Conservation (phyloP, 345 rosid species). For the Pugionium cornutum region DNA sequence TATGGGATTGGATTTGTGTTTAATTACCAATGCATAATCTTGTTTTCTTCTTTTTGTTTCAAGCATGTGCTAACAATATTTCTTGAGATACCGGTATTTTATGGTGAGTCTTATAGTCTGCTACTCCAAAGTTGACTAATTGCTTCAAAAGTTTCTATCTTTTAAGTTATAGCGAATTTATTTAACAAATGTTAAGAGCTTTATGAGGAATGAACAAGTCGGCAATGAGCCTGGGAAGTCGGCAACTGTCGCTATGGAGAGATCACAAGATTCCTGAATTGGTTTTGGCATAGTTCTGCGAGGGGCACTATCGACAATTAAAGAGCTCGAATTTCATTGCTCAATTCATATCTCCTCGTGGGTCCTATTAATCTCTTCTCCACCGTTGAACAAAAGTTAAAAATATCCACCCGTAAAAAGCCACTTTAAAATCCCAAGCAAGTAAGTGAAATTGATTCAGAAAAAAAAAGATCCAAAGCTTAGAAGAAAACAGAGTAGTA, state of each 20-base stretch:
- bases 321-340: slow-evolving; percentile 20
- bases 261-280: slow-evolving; percentile 22
- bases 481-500: background rate
- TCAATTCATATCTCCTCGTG: slow-evolving; percentile 22
- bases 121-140: no score
- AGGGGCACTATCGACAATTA: slow-evolving; percentile 24
- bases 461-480: background rate
- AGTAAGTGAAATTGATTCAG: slow-evolving; percentile 12
- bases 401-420: slow-evolving; percentile 2
- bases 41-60: slow-evolving; percentile 26
- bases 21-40: slow-evolving; percentile 6
- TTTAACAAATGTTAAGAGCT: background rate
- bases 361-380: slow-evolving; percentile 35
- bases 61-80: slow-evolving; percentile 20
- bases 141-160: slow-evolving; percentile 25
- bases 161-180: slow-evolving; percentile 46
- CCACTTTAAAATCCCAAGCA: slow-evolving; percentile 28
- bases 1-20: slow-evolving; percentile 20
- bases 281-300: slow-evolving; percentile 19
- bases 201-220: background rate
- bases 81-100: background rate
- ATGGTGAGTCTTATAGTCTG: no score
- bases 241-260: slow-evolving; percentile 28
- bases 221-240: slow-evolving; percentile 27
- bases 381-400: slow-evolving; percentile 31